phyloP scores from a whole-genome alignment of 371 early-diverging fungal genomes.

The Dinochytrium kinnereticum region DNA sequence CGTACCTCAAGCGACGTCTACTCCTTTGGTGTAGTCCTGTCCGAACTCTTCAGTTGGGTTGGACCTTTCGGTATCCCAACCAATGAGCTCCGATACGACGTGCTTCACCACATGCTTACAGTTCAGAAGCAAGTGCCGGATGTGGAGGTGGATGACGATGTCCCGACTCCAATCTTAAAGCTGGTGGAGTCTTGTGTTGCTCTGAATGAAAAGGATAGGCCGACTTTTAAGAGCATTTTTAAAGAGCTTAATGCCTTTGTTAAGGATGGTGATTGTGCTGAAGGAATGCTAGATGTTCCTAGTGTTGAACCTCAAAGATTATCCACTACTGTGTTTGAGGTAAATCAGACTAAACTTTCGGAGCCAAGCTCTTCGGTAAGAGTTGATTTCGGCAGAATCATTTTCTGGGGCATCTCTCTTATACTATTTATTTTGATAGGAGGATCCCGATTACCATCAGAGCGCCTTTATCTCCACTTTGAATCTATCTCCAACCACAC shows the following conservation, averaged over 20 bases:
- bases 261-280: too few relatives aligned
- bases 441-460: too few relatives aligned
- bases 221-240: neutral
- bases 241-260: neutral
- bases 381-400: too few relatives aligned
- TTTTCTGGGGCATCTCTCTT: too few relatives aligned
- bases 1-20: neutral
- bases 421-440: too few relatives aligned
- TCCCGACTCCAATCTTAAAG: neutral
- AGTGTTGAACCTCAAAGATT: too few relatives aligned
- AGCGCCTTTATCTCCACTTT: too few relatives aligned
- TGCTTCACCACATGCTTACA: neutral
- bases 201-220: neutral
- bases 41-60: constrained; percentile 1
- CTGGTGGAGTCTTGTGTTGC: neutral
- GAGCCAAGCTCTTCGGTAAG: too few relatives aligned
- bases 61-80: constrained; percentile 10
- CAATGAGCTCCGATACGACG: neutral
- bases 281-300: too few relatives aligned
- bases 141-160: neutral
- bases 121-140: neutral
- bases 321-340: too few relatives aligned
- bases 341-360: too few relatives aligned
- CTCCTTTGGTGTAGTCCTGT: constrained; percentile 9
- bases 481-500: too few relatives aligned